Conservation (phyloP, 139 green algal genomes). For the Closterium sp. region DNA sequence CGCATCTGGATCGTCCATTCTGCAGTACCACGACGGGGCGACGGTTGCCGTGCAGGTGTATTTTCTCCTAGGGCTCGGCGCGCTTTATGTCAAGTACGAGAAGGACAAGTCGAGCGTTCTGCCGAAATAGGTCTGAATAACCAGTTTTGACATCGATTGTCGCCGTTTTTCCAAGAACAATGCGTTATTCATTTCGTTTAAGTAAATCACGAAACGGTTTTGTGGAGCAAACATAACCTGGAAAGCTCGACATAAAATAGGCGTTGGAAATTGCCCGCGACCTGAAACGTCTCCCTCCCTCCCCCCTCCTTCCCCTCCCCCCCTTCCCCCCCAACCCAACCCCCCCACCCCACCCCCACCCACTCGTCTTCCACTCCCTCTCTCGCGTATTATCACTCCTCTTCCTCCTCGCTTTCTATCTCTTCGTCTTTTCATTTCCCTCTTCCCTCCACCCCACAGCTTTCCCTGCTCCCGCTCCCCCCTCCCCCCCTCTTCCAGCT, state of each 20-base stretch:
- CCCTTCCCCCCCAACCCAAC: too few species aligned
- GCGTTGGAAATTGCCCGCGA: too few species aligned
- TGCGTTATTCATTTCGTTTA: too few species aligned
- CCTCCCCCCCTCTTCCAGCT: too few species aligned
- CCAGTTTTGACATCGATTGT: neutral
- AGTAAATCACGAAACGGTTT: too few species aligned
- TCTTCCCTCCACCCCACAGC: neutral
- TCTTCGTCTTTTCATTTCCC: neutral
- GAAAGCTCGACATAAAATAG: too few species aligned
- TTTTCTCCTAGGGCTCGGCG: neutral
- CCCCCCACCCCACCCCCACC: too few species aligned
- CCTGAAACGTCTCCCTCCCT: too few species aligned
- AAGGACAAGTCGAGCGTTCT: constrained; percentile 28
- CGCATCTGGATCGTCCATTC: constrained; percentile 10
- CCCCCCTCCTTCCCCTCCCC: too few species aligned
- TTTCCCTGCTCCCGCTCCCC: too few species aligned
- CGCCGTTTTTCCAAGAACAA: neutral
- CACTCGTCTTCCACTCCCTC: too few species aligned
- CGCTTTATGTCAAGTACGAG: constrained; percentile 33
- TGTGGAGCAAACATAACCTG: too few species aligned
- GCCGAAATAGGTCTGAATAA: constrained; percentile 7
- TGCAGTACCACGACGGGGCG: constrained; percentile 27
- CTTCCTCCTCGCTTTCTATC: neutral
- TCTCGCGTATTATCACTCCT: neutral
- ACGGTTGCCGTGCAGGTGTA: constrained; percentile 29